These are phyloP conservation scores for Elaphomyces granulatus DNA, from an alignment of 495 filamentous ascomycete genomes.

Conservation along the genomic window DNA sequence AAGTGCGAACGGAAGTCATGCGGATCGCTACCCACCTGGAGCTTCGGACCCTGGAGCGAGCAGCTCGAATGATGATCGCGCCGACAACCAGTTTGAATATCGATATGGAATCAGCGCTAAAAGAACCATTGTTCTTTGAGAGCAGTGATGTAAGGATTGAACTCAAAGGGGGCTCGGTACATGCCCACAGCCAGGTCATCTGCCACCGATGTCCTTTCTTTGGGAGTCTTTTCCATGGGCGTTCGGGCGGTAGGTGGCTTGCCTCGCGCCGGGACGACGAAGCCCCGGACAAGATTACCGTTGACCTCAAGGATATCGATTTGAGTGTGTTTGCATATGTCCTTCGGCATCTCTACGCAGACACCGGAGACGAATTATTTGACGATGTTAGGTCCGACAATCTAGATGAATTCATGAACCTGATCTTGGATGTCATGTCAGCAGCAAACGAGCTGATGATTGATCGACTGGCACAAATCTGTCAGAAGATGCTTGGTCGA, in stretches of 20 bases:
- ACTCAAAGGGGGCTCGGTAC: slow-evolving; percentile 49
- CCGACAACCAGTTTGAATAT: slow-evolving; percentile 45
- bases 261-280: slow-evolving; percentile 42
- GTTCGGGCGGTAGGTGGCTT: slow-evolving; percentile 73
- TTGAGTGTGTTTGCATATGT: slow-evolving; percentile 61
- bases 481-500: slow-evolving; percentile 73
- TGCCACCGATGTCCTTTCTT: slow-evolving; percentile 89
- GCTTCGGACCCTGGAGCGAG: slow-evolving; percentile 52
- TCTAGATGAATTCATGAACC: slow-evolving; percentile 70
- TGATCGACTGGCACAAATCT: slow-evolving; percentile 75
- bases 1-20: slow-evolving; percentile 73
- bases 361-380: slow-evolving; percentile 68
- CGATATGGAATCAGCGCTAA: slow-evolving; percentile 53
- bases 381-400: slow-evolving; percentile 55
- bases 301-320: slow-evolving; percentile 74
- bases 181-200: slow-evolving; percentile 61
- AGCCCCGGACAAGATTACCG: slow-evolving; percentile 40
- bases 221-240: slow-evolving; percentile 71
- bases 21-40: slow-evolving; percentile 52
- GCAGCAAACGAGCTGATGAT: slow-evolving; percentile 92
- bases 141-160: slow-evolving; percentile 65
- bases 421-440: slow-evolving; percentile 82
- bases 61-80: slow-evolving; percentile 56
- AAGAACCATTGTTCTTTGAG: slow-evolving; percentile 53
- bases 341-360: slow-evolving; percentile 69